A percentile compares a stretch with the other conserved stretches of the same genome.
Evolutionary conservation across 2,329 filamentous ascomycete species (phyloP).

Genomic region (Scorias spongiosa): DNA sequence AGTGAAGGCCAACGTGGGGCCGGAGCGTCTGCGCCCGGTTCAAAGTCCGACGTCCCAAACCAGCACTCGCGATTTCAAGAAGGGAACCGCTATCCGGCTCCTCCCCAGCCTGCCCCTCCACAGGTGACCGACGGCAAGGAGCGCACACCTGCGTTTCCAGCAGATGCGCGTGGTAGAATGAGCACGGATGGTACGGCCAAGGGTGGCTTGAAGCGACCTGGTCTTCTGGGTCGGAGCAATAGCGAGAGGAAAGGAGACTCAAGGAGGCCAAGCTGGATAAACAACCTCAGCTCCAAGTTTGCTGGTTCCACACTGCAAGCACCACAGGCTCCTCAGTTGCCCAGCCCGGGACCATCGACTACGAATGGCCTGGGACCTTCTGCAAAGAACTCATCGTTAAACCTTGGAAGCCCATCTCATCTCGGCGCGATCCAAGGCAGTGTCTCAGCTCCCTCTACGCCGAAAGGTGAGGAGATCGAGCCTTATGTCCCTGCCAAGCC

Average conservation of each 20-base stretch:
- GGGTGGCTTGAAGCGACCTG: slow-evolving; percentile 20
- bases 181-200: neutral
- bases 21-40: neutral
- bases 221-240: slow-evolving; percentile 26
- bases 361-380: neutral
- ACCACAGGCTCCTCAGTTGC: slow-evolving; percentile 19
- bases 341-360: slow-evolving; percentile 17
- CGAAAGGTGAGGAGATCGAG: slow-evolving; percentile 23
- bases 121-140: neutral
- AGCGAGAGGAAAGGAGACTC: slow-evolving; percentile 20
- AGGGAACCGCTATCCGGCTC: neutral
- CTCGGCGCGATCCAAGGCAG: neutral
- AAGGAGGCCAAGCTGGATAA: slow-evolving; percentile 76
- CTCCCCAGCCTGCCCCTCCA: neutral
- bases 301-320: slow-evolving; percentile 25
- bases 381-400: neutral
- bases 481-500: slow-evolving; percentile 65
- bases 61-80: neutral
- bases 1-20: neutral
- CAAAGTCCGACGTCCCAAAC: neutral
- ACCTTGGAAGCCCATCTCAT: too few relatives aligned
- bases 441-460: slow-evolving; percentile 12
- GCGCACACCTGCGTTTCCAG: neutral
- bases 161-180: neutral
- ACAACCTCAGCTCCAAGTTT: slow-evolving; percentile 85